Conservation (phyloP, 2,329 filamentous ascomycete species). For the Hypomyces perniciosus region DNA sequence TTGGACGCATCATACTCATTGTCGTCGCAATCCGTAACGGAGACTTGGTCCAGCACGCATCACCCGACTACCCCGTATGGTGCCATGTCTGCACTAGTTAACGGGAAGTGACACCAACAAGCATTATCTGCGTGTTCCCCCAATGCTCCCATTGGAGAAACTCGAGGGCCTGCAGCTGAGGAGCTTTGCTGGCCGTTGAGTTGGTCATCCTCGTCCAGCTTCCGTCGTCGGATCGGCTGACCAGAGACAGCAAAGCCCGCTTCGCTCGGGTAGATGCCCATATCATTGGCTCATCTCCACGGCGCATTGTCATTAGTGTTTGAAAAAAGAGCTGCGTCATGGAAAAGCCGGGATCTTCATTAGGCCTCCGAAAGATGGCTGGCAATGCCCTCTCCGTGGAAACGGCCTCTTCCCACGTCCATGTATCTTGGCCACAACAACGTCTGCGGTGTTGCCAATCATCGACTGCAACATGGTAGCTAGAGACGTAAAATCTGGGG, state of each 20-base stretch:
- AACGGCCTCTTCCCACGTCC: background rate
- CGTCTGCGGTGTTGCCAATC: background rate
- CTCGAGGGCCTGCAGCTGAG: constrained; percentile 18
- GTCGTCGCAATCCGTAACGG: background rate
- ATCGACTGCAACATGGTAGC: background rate
- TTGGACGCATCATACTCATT: background rate
- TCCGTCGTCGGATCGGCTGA: constrained; percentile 12
- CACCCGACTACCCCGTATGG: background rate
- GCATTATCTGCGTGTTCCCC: constrained; percentile 13
- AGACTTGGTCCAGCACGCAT: constrained; percentile 1
- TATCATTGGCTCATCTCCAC: constrained; percentile 23
- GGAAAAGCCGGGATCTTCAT: background rate
- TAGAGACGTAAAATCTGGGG: background rate
- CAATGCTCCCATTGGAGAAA: constrained; percentile 17
- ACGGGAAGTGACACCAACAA: constrained; percentile 18
- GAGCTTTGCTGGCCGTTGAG: constrained; percentile 14
- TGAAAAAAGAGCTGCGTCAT: background rate
- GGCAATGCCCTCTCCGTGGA: background rate
- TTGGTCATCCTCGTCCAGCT: background rate
- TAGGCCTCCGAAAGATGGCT: background rate
- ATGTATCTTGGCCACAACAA: background rate
- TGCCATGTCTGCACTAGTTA: constrained; percentile 14
- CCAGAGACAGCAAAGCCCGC: constrained; percentile 13
- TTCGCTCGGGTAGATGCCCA: constrained; percentile 24
- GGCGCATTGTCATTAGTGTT: constrained; percentile 3